phyloP scores from a whole-genome alignment of 176 grass and related monocot genomes.

The Alloteropsis semialata region DNA sequence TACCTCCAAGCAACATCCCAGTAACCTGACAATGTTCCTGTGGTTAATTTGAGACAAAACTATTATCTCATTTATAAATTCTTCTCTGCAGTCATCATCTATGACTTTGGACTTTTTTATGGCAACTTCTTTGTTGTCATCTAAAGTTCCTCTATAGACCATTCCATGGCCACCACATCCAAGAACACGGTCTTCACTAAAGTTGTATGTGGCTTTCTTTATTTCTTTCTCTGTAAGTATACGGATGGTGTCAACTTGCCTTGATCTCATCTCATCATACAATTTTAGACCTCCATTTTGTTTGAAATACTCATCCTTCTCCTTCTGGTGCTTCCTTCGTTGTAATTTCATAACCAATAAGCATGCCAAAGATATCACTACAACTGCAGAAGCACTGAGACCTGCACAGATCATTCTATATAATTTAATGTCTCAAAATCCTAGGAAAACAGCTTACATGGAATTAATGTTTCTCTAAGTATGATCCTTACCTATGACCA shows the following conservation, averaged over 20 bases:
- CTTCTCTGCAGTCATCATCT: background rate
- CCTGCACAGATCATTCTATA: background rate
- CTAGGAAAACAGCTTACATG: no score
- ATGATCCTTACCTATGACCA: background rate
- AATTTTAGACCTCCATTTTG: background rate
- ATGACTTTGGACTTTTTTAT: background rate
- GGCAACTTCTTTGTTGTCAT: background rate
- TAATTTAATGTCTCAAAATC: background rate
- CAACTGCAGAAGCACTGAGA: background rate
- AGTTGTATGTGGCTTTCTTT: background rate
- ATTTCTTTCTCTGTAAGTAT: background rate
- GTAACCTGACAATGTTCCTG: background rate
- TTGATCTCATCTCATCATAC: background rate
- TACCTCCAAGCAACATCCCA: background rate
- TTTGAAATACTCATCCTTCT: background rate
- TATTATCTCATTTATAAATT: background rate
- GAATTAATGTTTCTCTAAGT: background rate
- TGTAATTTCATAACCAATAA: background rate
- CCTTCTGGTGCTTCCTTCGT: background rate
- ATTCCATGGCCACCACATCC: background rate
- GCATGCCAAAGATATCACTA: background rate
- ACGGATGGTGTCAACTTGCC: background rate
- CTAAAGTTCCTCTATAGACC: background rate
- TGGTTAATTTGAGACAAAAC: background rate
- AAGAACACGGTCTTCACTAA: background rate